Base-by-base conservation (phyloP, 2,329 filamentous ascomycete genomes). In the Daldinia sp. region DNA sequence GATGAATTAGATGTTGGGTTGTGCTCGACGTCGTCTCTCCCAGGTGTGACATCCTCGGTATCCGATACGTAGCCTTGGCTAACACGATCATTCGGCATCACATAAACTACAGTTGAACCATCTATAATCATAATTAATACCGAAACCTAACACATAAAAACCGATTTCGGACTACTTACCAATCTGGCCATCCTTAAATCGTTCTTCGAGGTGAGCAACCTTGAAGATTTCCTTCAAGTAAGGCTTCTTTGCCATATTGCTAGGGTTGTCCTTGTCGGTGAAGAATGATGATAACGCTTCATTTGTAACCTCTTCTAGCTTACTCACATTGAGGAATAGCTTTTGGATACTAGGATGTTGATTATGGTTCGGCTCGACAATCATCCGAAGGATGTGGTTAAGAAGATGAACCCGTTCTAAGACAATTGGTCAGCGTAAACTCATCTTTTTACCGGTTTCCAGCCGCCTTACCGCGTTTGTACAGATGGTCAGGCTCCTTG, bases 401-500 rank as follows among this genome's bases (percentile, higher is more conserved):
- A 90, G 79, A 1, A 91, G 80, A 67, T 85, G 80, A 10, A 90
- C 83, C 15, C 89, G 85, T 73, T 90, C 89, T 90, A 67, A 2
- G 44, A 48, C 13, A 12, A 48, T 53, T 18, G 61, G 44, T 67
- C 60, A 65, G 65, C n/a, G 39, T 65, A 41, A 41, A 18, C 10
- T 48, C 4, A 12, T 13, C 48, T 58, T 74, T 66, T 70, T 60
- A 39, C 20, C 18, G 10, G 26, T 7, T n/a, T 15, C 46, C 26
- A 33, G 15, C 46, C 46, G 46, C 13, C 82, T 74, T 78, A 92
- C 90, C 89, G 74, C 85, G 82, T 76, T 91, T 92, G 73, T 87
- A 87, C 54, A 92, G 81, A 79, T 93, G 92, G 74, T 93, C 91
- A 0, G 91, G 92, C 78, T 93, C 91, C 74, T 88, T 90, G 77